Evolutionary conservation across 2,329 filamentous ascomycete genomes (phyloP).

Genomic region (Magnaporthiopsis incrustans): DNA sequence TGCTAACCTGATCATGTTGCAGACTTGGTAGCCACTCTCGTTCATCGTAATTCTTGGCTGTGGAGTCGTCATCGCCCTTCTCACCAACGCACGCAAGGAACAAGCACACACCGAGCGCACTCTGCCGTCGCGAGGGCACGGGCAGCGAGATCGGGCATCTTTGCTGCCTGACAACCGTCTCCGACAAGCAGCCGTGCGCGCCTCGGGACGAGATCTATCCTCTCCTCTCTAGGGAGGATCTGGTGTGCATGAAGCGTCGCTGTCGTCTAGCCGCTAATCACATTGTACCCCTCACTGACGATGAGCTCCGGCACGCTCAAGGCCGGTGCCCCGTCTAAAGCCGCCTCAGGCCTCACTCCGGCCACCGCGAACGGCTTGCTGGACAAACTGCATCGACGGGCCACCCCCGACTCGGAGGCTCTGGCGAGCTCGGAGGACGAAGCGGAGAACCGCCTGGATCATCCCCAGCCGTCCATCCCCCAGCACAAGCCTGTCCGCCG

Average conservation of each 20-base stretch:
- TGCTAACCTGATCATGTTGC: neutral
- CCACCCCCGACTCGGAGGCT: conserved; percentile 90
- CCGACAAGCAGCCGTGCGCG: neutral
- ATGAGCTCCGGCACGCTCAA: conserved; percentile 47
- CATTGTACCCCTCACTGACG: conserved; percentile 17
- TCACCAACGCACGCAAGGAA: neutral
- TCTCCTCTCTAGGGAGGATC: neutral
- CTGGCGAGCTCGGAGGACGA: conserved; percentile 94
- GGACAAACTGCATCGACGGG: conserved; percentile 73
- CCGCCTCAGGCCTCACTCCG: conserved; percentile 37
- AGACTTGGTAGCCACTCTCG: neutral
- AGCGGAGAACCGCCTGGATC: conserved; percentile 54
- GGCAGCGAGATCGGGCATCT: neutral
- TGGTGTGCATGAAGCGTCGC: neutral
- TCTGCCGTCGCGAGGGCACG: neutral
- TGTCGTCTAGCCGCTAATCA: conserved; percentile 1
- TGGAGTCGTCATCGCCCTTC: neutral
- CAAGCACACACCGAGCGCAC: neutral
- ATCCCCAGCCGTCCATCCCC: conserved; percentile 36
- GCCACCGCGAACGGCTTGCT: conserved; percentile 52
- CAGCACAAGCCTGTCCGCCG: conserved; percentile 59
- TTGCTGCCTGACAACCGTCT: neutral
- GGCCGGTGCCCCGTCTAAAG: conserved; percentile 41
- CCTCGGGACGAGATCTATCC: neutral
- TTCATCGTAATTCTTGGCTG: neutral